Evolutionary conservation across 768 basidiomycete species (phyloP), one percentile per base, ranked within the genome.

Genomic region (Russula earlei): DNA sequence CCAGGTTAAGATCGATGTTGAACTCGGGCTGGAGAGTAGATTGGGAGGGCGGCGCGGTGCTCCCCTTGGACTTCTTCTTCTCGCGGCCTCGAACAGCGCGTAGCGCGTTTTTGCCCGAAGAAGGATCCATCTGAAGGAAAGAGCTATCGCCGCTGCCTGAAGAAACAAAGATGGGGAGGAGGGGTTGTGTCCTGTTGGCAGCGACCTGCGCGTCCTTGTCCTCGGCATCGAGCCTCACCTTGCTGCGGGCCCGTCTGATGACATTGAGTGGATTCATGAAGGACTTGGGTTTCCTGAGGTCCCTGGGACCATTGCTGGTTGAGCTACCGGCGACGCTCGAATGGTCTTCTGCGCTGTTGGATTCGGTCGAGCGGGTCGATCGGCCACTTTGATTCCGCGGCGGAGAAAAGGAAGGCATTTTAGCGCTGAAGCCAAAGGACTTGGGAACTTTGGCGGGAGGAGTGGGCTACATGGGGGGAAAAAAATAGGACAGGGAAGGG

Each of bases 1-100:
- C 78, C 42, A 90, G 67, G 66, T 91, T 79, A 19, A 79, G 80
- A 67, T 89, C 85, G 41, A 87, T 76, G 22, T 68, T 71, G 55
- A 80, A 74, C 34, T 72, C 69, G 14, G 66, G 68, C 42, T 68
- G 33, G 67, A 65, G 0, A 72, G 68, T 0, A 71, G 67, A 27
- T 67, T 62, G 69, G 65, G 56, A 69, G 63, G 58, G 71, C 63
- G 59, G 63, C 50, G 58, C 66, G 49, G 14, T 55, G 59, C 62
- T 22, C 45, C 50, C 63, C 60, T 67, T 62, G 10, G 65, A 61
- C 33, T 68, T 70, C 59, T 71, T 72, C 56, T 65, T 71, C 59
- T 70, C 75, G 59, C 55, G 61, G 33, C 36, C 58, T 52, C 57
- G 62, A 36, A 63, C 61, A 36, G 57, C 65, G 38, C 52, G 61